Evolutionary conservation across 805 yeast species (phyloP).

Genomic region (Yamadazyma sp.): DNA sequence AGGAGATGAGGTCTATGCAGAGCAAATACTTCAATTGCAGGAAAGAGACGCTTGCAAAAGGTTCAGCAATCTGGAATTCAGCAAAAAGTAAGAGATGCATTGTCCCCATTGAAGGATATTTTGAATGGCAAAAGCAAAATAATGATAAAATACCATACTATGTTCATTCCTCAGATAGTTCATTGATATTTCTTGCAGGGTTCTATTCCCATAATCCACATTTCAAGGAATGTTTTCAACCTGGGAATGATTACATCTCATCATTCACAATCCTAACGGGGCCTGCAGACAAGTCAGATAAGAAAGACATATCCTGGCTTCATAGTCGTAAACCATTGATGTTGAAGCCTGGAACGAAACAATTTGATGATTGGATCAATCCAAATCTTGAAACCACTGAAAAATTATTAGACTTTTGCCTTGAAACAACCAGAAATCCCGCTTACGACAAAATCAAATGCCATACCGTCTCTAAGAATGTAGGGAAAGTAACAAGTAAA

Average conservation of each 20-base stretch:
- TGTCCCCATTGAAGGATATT: constrained; percentile 80
- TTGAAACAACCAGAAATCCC: constrained; percentile 31
- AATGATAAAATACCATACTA: constrained; percentile 60
- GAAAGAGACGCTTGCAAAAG: constrained; percentile 52
- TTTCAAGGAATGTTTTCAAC: constrained; percentile 19
- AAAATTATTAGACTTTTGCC: constrained; percentile 32
- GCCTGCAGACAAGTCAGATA: constrained; percentile 45
- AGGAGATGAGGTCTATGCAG: constrained; percentile 32
- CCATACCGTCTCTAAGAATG: constrained; percentile 56
- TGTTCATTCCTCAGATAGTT: constrained; percentile 49
- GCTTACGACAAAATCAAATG: constrained; percentile 42
- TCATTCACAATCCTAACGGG: constrained; percentile 72
- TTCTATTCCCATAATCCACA: constrained; percentile 36
- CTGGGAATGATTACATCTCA: constrained; percentile 31
- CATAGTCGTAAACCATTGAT: constrained; percentile 80
- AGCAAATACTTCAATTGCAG: constrained; percentile 72
- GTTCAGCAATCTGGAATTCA: constrained; percentile 57
- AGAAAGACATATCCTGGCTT: constrained; percentile 58
- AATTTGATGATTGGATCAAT: constrained; percentile 65
- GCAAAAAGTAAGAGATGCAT: constrained; percentile 58
- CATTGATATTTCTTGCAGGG: constrained; percentile 62
- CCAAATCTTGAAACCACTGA: constrained; percentile 38
- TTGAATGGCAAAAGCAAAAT: constrained; percentile 63
- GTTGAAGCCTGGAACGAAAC: constrained; percentile 53
- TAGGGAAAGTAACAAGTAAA: constrained; percentile 59